phyloP scores from a whole-genome alignment of 257 asterid genomes.

The Capsicum pubescens region DNA sequence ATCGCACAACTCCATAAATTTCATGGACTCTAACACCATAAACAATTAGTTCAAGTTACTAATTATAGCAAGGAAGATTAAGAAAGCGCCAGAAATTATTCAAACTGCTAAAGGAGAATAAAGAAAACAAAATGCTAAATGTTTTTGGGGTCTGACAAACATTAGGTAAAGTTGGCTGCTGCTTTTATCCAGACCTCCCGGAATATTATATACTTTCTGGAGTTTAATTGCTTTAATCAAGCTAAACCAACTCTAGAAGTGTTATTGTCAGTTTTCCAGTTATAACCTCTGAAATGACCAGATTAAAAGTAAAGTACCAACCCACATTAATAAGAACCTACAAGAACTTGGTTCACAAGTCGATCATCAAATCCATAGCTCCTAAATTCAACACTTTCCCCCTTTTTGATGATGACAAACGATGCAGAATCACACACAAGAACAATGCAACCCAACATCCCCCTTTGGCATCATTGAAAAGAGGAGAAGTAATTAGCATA shows the following conservation, averaged over 20 bases:
- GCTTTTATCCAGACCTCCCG: background rate
- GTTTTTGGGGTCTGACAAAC: background rate
- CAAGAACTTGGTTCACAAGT: too few relatives aligned
- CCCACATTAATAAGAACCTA: too few relatives aligned
- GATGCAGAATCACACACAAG: too few relatives aligned
- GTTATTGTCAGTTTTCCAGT: background rate
- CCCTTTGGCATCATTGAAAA: too few relatives aligned
- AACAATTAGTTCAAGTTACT: background rate
- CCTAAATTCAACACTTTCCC: too few relatives aligned
- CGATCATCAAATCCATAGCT: too few relatives aligned
- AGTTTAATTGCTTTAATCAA: background rate
- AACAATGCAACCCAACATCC: too few relatives aligned
- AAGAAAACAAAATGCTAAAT: background rate
- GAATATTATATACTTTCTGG: background rate
- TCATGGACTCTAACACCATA: background rate
- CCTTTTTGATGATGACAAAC: too few relatives aligned
- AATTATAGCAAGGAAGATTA: background rate
- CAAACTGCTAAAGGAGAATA: background rate
- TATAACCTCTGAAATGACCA: background rate
- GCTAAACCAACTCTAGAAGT: background rate
- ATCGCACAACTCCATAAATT: background rate
- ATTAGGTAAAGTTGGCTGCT: background rate
- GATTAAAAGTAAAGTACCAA: too few relatives aligned
- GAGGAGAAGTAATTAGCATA: too few relatives aligned
- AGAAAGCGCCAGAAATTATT: background rate